These are phyloP conservation scores for Pichia cactophila DNA, from an alignment of 1,139 yeast genomes.

Conservation along the genomic window DNA sequence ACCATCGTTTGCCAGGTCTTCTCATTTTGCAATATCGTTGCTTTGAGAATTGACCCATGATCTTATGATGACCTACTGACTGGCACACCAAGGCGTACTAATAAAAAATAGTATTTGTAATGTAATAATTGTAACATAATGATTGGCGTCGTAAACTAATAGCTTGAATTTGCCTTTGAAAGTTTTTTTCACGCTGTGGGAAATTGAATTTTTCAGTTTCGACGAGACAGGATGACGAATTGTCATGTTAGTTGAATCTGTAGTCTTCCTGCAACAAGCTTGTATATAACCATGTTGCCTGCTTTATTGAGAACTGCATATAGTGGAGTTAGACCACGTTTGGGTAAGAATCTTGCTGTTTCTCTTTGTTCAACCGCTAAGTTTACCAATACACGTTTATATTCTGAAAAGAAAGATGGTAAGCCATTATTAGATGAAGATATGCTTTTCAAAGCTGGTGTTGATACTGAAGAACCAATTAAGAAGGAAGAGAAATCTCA, in stretches of 20 bases:
- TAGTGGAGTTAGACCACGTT: background rate
- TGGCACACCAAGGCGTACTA: conserved; percentile 45
- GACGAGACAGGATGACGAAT: background rate
- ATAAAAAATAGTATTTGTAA: background rate
- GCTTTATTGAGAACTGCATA: background rate
- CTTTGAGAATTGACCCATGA: conserved; percentile 66
- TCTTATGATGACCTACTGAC: conserved; percentile 84
- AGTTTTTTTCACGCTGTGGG: too few species aligned
- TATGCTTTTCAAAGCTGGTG: conserved; percentile 74
- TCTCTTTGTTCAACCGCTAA: too few species aligned
- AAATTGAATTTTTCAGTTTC: too few species aligned
- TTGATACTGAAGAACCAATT: conserved; percentile 41
- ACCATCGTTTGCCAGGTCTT: conserved; percentile 89
- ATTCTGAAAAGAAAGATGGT: background rate
- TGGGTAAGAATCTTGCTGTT: background rate
- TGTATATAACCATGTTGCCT: background rate
- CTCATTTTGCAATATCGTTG: conserved; percentile 11
- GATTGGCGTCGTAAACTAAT: too few species aligned
- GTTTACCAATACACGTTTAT: background rate
- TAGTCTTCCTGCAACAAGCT: too few species aligned
- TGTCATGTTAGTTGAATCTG: background rate
- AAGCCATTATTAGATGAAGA: conserved; percentile 63
- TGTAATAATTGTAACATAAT: too few species aligned
- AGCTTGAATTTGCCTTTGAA: too few species aligned
- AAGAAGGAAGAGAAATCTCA: conserved; percentile 5